These are phyloP conservation scores for Aegilops sharonensis DNA, from an alignment of 176 grass and related monocot species.

Conservation along the genomic window DNA sequence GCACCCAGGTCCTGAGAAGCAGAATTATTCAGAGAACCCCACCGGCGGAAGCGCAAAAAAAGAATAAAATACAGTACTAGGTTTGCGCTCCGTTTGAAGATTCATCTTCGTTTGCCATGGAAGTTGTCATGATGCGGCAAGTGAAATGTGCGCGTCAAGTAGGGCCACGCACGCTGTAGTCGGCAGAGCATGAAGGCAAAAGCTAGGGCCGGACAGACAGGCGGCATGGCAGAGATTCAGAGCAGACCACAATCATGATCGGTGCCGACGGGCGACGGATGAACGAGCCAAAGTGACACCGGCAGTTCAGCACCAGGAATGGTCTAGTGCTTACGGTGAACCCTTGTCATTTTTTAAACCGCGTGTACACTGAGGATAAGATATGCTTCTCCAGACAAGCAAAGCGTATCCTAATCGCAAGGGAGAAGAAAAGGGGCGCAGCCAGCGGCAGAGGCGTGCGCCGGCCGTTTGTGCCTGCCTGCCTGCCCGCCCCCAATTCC, in stretches of 20 bases:
- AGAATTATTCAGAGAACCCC: background rate
- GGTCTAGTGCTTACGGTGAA: background rate
- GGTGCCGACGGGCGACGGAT: background rate
- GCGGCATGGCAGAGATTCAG: background rate
- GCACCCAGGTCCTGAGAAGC: slow-evolving; percentile 78
- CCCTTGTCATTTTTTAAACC: too few species aligned
- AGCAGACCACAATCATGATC: background rate
- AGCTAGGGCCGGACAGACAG: background rate
- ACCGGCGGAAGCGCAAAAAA: too few species aligned
- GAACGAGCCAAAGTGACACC: background rate
- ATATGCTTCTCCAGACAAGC: background rate
- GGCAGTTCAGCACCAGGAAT: background rate
- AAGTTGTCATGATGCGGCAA: background rate
- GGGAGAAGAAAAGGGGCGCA: background rate
- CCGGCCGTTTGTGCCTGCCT: slow-evolving; percentile 8
- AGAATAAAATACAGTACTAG: too few species aligned
- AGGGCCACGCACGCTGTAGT: background rate
- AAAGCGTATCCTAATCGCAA: background rate
- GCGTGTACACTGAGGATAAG: too few species aligned
- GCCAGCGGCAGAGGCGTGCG: slow-evolving; percentile 39
- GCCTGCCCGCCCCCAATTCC: slow-evolving; percentile 27
- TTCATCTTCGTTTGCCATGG: background rate
- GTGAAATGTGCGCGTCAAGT: background rate
- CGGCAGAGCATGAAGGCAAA: background rate
- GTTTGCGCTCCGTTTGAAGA: too few species aligned